Conservation (phyloP, 306 rosid genomes). For the Trifolium pratense region DNA sequence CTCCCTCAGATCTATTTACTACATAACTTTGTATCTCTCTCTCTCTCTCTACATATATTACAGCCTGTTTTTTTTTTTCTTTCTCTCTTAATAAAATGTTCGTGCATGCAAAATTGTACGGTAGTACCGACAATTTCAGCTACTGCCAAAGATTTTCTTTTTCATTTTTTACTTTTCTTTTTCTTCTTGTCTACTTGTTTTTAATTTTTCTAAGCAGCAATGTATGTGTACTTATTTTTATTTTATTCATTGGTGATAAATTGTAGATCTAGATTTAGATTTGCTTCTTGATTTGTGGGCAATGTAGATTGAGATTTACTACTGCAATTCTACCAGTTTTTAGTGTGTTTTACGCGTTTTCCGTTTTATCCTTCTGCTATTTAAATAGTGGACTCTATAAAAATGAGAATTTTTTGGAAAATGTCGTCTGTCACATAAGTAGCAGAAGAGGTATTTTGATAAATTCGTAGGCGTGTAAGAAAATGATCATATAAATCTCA, state of each 20-base stretch:
- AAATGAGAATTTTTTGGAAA: too few species aligned
- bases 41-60: not conserved
- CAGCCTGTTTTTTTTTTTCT: slow-evolving; percentile 42
- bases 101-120: slow-evolving; percentile 45
- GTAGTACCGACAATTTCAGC: slow-evolving; percentile 50
- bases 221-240: not conserved
- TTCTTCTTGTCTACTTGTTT: not conserved
- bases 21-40: not conserved
- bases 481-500: too few species aligned
- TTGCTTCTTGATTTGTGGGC: not conserved
- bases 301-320: too few species aligned
- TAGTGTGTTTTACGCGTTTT: too few species aligned
- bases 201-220: not conserved
- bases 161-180: not conserved
- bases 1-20: slow-evolving; percentile 22
- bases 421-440: too few species aligned
- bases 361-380: too few species aligned
- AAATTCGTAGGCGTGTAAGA: too few species aligned
- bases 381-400: too few species aligned
- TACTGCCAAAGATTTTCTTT: slow-evolving; percentile 39
- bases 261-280: not conserved
- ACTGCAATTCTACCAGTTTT: too few species aligned
- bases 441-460: too few species aligned
- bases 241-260: not conserved
- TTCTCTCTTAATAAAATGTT: not conserved